Evolutionary conservation across 164 flowering plant genomes (phyloP).

Genomic region (Chimonanthus praecox): DNA sequence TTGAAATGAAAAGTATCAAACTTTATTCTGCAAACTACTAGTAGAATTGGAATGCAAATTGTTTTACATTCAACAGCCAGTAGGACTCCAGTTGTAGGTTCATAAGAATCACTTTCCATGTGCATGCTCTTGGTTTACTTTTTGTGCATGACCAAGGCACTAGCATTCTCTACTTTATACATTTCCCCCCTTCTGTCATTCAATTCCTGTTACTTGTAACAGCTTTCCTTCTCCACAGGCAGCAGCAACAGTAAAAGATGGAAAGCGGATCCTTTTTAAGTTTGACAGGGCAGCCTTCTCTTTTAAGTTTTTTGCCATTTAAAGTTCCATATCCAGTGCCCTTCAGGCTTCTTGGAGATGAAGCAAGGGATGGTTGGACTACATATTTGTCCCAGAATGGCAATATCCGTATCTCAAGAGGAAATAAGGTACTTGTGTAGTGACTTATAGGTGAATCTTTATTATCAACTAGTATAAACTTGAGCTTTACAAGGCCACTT

Average conservation of each 20-base stretch:
- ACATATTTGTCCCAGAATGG: slow-evolving; percentile 86
- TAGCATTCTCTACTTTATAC: background rate
- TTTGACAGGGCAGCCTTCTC: slow-evolving; percentile 94
- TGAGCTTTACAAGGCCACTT: background rate
- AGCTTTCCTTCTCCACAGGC: slow-evolving; percentile 41
- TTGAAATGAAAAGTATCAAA: too few species aligned
- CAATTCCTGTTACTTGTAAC: background rate
- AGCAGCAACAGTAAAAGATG: slow-evolving; percentile 71
- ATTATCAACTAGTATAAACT: background rate
- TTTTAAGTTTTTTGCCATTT: slow-evolving; percentile 86
- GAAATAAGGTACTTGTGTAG: slow-evolving; percentile 65
- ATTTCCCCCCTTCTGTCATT: background rate
- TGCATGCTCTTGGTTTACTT: background rate
- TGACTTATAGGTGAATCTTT: background rate
- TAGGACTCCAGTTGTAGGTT: background rate
- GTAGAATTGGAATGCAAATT: background rate
- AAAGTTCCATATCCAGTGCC: slow-evolving; percentile 99
- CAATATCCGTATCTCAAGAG: slow-evolving; percentile 84
- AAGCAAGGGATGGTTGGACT: slow-evolving; percentile 97
- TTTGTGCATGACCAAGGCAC: background rate
- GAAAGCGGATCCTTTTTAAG: slow-evolving; percentile 70
- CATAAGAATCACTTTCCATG: background rate
- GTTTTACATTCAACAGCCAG: background rate
- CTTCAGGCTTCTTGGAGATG: slow-evolving; percentile 92
- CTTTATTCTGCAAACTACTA: too few species aligned